These are phyloP conservation scores for Yamadazyma olivae DNA, from an alignment of 805 yeast genomes.

Conservation along the genomic window DNA sequence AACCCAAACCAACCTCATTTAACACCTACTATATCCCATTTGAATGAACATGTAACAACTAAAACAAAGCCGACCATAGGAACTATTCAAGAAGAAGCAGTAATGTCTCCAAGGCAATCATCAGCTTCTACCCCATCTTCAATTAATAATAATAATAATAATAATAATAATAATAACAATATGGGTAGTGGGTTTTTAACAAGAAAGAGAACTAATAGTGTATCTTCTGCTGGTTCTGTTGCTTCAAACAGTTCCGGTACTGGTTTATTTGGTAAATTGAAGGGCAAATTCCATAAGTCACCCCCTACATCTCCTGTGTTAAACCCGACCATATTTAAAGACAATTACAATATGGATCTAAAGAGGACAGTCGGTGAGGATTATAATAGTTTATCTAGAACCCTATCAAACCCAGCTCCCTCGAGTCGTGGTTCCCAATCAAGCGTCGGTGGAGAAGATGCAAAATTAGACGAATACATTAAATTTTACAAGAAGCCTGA, in stretches of 20 bases:
- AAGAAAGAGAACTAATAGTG: constrained; percentile 8
- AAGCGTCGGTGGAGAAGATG: constrained; percentile 22
- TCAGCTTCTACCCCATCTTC: background rate
- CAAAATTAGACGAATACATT: constrained; percentile 34
- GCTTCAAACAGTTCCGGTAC: constrained; percentile 14
- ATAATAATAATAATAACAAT: background rate
- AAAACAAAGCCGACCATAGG: constrained; percentile 33
- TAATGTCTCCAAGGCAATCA: constrained; percentile 6
- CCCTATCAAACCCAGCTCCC: background rate
- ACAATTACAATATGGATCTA: constrained; percentile 11
- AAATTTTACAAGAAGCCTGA: constrained; percentile 28
- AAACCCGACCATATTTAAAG: constrained; percentile 9
- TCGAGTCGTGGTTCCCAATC: background rate
- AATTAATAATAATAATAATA: background rate
- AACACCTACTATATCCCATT: constrained; percentile 26
- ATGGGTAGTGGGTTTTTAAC: too few species aligned
- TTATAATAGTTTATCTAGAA: constrained; percentile 5
- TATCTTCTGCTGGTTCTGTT: constrained; percentile 5
- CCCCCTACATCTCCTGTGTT: constrained; percentile 11
- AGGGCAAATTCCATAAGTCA: constrained; percentile 27
- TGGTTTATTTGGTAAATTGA: constrained; percentile 32
- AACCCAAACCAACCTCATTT: constrained; percentile 14
- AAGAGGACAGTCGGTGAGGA: constrained; percentile 5
- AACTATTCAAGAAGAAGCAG: constrained; percentile 19
- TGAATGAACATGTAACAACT: constrained; percentile 24